phyloP scores from a whole-genome alignment of 192 early-diverging fungal genomes.

The Backusella morwellensis region DNA sequence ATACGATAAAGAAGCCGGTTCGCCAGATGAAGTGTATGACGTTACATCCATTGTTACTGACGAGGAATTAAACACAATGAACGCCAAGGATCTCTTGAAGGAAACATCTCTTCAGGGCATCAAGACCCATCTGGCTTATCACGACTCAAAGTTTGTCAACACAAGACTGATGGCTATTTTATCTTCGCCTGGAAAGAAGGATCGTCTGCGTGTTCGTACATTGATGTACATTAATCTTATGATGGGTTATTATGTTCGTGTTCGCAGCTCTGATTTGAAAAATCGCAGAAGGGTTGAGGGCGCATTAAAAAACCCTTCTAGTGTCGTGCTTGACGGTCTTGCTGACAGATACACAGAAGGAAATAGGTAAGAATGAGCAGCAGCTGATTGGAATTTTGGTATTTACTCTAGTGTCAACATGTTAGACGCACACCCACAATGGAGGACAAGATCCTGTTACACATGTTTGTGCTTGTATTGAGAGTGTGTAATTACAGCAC shows the following conservation, averaged over 20 bases:
- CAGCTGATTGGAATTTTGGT: background rate
- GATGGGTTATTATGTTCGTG: slow-evolving; percentile 57
- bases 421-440: slow-evolving; percentile 54
- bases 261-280: slow-evolving; percentile 39
- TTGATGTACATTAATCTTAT: slow-evolving; percentile 77
- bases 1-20: slow-evolving; percentile 64
- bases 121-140: slow-evolving; percentile 37
- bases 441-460: slow-evolving; percentile 75
- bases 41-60: slow-evolving; percentile 68
- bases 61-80: slow-evolving; percentile 62
- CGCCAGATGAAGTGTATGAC: slow-evolving; percentile 79
- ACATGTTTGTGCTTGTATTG: slow-evolving; percentile 72
- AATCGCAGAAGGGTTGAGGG: slow-evolving; percentile 48
- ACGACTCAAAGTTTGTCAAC: slow-evolving; percentile 46
- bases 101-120: slow-evolving; percentile 40
- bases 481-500: slow-evolving; percentile 70
- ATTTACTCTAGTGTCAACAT: background rate
- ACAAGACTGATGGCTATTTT: slow-evolving; percentile 34
- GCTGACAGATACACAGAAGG: slow-evolving; percentile 61
- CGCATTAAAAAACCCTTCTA: slow-evolving; percentile 55
- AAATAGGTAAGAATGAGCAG: slow-evolving; percentile 43
- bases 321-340: slow-evolving; percentile 56
- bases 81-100: slow-evolving; percentile 54
- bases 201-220: slow-evolving; percentile 51
- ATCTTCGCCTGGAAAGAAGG: slow-evolving; percentile 42